These are phyloP conservation scores for Immersiporthe knoxdaviesiana DNA, from an alignment of 2,329 filamentous ascomycete genomes.

Conservation along the genomic window DNA sequence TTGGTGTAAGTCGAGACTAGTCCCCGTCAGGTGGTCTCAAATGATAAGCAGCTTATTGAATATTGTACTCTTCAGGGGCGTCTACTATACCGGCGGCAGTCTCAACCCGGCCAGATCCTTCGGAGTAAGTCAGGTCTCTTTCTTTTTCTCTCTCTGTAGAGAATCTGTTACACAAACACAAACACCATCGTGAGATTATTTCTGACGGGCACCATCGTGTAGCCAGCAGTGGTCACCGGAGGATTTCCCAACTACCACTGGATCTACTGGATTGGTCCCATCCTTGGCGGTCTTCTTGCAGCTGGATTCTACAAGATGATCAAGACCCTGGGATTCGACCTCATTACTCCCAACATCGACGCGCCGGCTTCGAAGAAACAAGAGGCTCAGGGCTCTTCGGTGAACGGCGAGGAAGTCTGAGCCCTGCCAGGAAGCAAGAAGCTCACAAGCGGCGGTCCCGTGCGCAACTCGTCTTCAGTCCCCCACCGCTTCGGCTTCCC, in stretches of 20 bases:
- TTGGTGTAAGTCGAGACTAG: constrained; percentile 38
- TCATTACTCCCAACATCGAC: constrained; percentile 38
- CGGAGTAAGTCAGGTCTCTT: constrained; percentile 36
- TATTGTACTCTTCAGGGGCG: constrained; percentile 34
- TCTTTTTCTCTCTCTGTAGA: background rate
- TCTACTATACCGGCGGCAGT: constrained; percentile 52
- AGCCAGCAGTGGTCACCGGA: constrained; percentile 46
- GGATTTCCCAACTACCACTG: constrained; percentile 52
- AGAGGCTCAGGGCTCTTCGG: background rate
- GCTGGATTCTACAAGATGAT: constrained; percentile 54
- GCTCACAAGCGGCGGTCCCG: background rate
- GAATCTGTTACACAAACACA: too few species aligned
- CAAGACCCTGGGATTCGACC: constrained; percentile 56
- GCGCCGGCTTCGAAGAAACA: constrained; percentile 18
- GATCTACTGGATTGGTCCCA: constrained; percentile 60
- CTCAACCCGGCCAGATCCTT: constrained; percentile 57
- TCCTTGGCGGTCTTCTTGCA: constrained; percentile 53
- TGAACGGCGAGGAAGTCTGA: constrained; percentile 14
- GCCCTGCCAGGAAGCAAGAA: background rate
- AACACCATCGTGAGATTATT: background rate
- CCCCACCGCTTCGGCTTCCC: background rate
- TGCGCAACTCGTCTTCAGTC: background rate
- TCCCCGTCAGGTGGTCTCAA: background rate
- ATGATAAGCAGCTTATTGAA: background rate
- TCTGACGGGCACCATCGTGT: background rate